Percentiles rank a stretch among this genome's conserved stretches.
Evolutionary conservation across 2,329 filamentous ascomycete species (phyloP).

Genomic region (Gaeumannomyces tritici): DNA sequence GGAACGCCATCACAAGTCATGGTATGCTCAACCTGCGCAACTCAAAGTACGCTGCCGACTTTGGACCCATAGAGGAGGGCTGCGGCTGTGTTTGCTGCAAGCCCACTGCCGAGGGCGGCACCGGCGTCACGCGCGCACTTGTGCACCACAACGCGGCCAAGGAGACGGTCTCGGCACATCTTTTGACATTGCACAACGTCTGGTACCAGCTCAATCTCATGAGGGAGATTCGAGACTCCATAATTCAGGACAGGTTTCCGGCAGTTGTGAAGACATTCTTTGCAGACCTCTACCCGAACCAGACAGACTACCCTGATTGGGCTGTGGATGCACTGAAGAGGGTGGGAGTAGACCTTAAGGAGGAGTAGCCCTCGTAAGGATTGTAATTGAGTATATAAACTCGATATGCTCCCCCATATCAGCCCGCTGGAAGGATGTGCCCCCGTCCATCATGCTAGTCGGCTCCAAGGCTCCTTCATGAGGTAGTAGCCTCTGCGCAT

Average conservation of each 20-base stretch:
- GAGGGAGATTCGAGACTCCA: constrained; percentile 62
- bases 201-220: constrained; percentile 86
- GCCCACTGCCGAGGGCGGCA: constrained; percentile 52
- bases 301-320: constrained; percentile 67
- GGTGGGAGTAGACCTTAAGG: constrained; percentile 70
- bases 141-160: constrained; percentile 88
- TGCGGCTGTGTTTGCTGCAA: constrained; percentile 77
- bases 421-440: not conserved
- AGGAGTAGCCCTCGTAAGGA: constrained; percentile 10
- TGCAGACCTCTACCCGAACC: constrained; percentile 56
- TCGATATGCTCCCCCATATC: not conserved
- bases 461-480: not conserved
- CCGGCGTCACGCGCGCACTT: constrained; percentile 81
- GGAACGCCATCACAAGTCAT: constrained; percentile 75
- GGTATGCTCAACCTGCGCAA: constrained; percentile 83
- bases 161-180: constrained; percentile 81
- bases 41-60: constrained; percentile 66
- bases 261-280: constrained; percentile 75
- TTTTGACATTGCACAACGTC: constrained; percentile 91
- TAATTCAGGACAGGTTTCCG: constrained; percentile 74
- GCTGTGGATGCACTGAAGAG: constrained; percentile 67
- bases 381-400: not conserved
- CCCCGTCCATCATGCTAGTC: not conserved
- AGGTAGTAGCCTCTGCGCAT: not conserved
- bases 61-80: constrained; percentile 70